Percentiles rank a stretch among this genome's conserved stretches.
These are phyloP conservation scores for Chrysoporthe austroafricana DNA, from an alignment of 2,329 filamentous ascomycete genomes.

Conservation along the genomic window DNA sequence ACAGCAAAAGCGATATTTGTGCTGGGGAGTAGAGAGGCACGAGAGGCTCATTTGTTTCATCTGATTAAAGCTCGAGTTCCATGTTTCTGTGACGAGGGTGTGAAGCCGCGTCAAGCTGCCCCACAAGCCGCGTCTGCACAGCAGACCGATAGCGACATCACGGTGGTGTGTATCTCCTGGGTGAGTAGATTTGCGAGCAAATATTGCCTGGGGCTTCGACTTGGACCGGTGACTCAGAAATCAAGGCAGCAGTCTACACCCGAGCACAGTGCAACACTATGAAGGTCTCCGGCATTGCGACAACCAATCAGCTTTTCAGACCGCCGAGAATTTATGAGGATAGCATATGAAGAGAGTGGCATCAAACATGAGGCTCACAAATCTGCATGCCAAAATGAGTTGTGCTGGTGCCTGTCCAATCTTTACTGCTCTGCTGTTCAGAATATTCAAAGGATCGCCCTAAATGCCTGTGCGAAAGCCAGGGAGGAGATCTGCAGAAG, in stretches of 20 bases:
- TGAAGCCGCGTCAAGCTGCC: not conserved
- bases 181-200: not conserved
- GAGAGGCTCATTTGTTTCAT: not conserved
- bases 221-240: not conserved
- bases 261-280: not conserved
- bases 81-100: not conserved
- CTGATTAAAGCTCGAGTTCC: not conserved
- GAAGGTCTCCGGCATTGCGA: not conserved
- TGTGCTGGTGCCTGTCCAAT: conserved; percentile 9
- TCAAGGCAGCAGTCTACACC: not conserved
- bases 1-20: not conserved
- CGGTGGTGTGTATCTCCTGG: not conserved
- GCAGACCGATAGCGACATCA: not conserved
- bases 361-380: not conserved
- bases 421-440: not conserved
- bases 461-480: not conserved
- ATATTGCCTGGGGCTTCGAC: not conserved
- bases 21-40: not conserved
- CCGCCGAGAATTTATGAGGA: not conserved
- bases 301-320: not conserved
- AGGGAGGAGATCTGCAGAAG: not conserved
- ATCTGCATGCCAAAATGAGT: not conserved
- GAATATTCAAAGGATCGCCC: conserved; percentile 9
- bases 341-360: not conserved
- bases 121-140: no score